Evolutionary conservation across 2,329 filamentous ascomycete species (phyloP).

Genomic region (Iodosphaeria phyllophila): DNA sequence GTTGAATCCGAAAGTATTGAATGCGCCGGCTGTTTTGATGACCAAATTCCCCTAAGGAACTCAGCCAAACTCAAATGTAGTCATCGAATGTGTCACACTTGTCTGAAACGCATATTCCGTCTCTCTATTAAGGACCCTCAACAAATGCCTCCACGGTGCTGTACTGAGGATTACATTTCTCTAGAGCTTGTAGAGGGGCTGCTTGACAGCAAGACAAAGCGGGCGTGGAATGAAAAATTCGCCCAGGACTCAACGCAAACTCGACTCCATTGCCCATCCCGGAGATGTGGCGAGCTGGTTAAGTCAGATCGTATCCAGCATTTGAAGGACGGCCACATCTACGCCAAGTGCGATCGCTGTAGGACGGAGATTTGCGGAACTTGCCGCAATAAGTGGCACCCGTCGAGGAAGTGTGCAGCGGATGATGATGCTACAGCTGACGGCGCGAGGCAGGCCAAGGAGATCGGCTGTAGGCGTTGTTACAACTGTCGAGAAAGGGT

Average conservation of each 20-base stretch:
- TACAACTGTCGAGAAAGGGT: conserved; percentile 56
- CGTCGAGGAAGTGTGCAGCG: too few relatives aligned
- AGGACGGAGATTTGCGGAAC: conserved; percentile 53
- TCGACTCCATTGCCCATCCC: conserved; percentile 58
- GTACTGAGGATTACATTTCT: conserved; percentile 53
- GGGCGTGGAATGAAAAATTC: conserved; percentile 63
- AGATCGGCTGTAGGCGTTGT: conserved; percentile 58
- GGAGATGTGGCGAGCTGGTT: conserved; percentile 64
- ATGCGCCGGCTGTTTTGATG: conserved; percentile 57
- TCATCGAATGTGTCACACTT: conserved; percentile 65
- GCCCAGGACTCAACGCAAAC: conserved; percentile 57
- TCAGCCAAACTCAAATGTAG: conserved; percentile 58
- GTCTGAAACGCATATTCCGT: conserved; percentile 56
- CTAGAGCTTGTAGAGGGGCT: conserved; percentile 58
- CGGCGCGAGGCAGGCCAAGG: conserved; percentile 44
- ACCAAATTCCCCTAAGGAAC: conserved; percentile 36
- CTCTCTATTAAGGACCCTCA: conserved; percentile 59
- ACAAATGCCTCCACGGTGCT: conserved; percentile 76
- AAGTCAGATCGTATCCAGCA: conserved; percentile 48
- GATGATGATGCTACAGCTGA: conserved; percentile 47
- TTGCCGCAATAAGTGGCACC: conserved; percentile 65
- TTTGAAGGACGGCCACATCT: conserved; percentile 37
- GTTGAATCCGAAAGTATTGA: too few relatives aligned
- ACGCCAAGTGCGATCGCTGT: conserved; percentile 53
- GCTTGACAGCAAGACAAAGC: conserved; percentile 59